phyloP scores from a whole-genome alignment of 805 yeast species.

The Zygotorulaspora florentina region DNA sequence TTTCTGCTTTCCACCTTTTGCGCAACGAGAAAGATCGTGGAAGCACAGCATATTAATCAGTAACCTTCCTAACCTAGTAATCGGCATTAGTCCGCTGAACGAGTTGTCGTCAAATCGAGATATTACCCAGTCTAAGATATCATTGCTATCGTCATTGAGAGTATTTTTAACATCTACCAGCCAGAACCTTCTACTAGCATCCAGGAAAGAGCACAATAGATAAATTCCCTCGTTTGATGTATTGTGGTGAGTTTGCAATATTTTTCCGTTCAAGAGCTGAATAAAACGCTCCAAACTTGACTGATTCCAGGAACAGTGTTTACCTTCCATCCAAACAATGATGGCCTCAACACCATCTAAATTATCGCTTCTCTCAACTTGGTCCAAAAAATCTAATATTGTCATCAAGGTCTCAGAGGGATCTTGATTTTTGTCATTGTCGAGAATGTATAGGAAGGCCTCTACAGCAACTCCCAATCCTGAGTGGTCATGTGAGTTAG shows the following conservation, averaged over 20 bases:
- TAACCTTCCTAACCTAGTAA: slow-evolving; percentile 33
- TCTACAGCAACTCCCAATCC: slow-evolving; percentile 2
- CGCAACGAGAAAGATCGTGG: slow-evolving; percentile 22
- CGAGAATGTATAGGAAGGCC: slow-evolving; percentile 7
- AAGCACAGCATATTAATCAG: slow-evolving; percentile 30
- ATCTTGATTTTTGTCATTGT: neutral
- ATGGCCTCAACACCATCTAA: slow-evolving; percentile 6
- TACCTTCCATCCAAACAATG: slow-evolving; percentile 6
- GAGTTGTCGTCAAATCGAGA: slow-evolving; percentile 40
- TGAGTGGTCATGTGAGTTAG: neutral
- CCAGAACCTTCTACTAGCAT: slow-evolving; percentile 26
- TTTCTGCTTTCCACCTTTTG: slow-evolving; percentile 29
- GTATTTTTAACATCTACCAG: slow-evolving; percentile 18
- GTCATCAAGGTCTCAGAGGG: slow-evolving; percentile 1
- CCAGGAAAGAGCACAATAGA: slow-evolving; percentile 18
- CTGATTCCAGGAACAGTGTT: neutral
- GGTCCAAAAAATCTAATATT: slow-evolving; percentile 7
- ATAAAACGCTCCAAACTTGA: slow-evolving; percentile 16
- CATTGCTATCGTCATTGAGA: slow-evolving; percentile 42
- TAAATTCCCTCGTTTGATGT: slow-evolving; percentile 21
- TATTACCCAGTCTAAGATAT: slow-evolving; percentile 45
- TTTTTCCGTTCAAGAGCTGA: slow-evolving; percentile 23
- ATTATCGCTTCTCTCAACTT: slow-evolving; percentile 4
- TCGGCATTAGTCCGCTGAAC: slow-evolving; percentile 39
- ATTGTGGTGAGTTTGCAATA: slow-evolving; percentile 20